Percentiles rank a stretch among this genome's conserved stretches.
Evolutionary conservation across 1,284 basidiomycete genomes (phyloP).

Genomic region (Ustilago tritici): DNA sequence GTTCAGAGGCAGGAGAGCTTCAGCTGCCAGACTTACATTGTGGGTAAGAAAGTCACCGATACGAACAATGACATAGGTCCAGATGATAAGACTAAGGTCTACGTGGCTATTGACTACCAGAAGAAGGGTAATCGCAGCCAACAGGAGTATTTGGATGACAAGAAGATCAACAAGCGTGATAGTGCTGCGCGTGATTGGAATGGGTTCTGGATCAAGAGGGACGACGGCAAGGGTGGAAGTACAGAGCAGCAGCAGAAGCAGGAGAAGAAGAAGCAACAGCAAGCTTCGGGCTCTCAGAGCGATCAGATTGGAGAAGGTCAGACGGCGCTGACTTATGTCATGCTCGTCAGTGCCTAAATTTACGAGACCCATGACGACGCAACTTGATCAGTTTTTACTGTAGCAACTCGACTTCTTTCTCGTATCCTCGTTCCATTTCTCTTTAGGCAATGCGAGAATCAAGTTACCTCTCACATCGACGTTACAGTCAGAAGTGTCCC

Average conservation of each 20-base stretch:
- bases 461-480: not conserved
- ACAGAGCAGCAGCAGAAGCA: not conserved
- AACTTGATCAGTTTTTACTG: not conserved
- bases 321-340: conserved; percentile 16
- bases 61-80: not conserved
- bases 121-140: not conserved
- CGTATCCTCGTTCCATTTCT: not conserved
- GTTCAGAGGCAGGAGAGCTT: not conserved
- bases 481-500: not conserved
- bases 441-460: not conserved
- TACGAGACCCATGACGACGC: conserved; percentile 10
- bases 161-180: not conserved
- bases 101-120: not conserved
- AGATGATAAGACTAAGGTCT: not conserved
- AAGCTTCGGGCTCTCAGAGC: not conserved
- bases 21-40: not conserved
- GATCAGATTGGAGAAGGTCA: not conserved
- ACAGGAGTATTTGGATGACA: not conserved
- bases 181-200: not conserved
- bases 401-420: not conserved
- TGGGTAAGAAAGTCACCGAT: not conserved
- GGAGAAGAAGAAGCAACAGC: not conserved
- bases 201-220: not conserved
- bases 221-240: not conserved
- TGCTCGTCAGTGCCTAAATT: conserved; percentile 16